These are phyloP conservation scores for Moniliella sp. DNA, from an alignment of 1,284 basidiomycete species.

Conservation along the genomic window DNA sequence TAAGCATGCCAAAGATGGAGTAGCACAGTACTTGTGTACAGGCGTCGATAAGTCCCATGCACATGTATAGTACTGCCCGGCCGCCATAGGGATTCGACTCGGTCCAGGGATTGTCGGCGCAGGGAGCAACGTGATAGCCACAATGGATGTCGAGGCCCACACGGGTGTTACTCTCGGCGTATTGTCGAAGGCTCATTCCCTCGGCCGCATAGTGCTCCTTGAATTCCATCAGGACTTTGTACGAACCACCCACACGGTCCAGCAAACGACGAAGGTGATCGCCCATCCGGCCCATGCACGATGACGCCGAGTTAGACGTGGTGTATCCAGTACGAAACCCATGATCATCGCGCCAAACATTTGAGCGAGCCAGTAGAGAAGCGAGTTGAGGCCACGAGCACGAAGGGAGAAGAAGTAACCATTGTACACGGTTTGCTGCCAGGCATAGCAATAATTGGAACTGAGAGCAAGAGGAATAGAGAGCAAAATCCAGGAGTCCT, in stretches of 20 bases:
- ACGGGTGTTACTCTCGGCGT: too few species aligned
- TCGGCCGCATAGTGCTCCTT: too few species aligned
- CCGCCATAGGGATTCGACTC: too few species aligned
- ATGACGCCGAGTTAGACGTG: slow-evolving; percentile 9
- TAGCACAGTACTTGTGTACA: too few species aligned
- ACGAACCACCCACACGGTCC: slow-evolving; percentile 21
- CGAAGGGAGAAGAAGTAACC: slow-evolving; percentile 13
- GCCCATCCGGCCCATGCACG: slow-evolving; percentile 14
- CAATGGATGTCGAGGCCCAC: too few species aligned
- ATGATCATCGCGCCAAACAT: slow-evolving; percentile 19
- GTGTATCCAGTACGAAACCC: slow-evolving; percentile 15
- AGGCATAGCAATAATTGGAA: slow-evolving; percentile 24
- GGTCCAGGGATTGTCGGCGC: too few species aligned
- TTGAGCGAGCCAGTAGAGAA: slow-evolving; percentile 35
- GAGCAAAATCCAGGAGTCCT: slow-evolving; percentile 17
- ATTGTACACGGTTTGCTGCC: slow-evolving; percentile 12
- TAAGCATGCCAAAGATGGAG: too few species aligned
- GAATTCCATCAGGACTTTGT: too few species aligned
- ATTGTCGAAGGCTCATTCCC: too few species aligned
- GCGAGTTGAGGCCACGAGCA: slow-evolving; percentile 34
- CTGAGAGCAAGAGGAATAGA: slow-evolving; percentile 20
- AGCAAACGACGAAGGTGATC: slow-evolving; percentile 13
- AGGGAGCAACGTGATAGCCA: too few species aligned
- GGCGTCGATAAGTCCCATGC: too few species aligned
- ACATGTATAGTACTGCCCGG: too few species aligned